Base-by-base conservation (phyloP, 2,329 filamentous ascomycete species). In the Zymoseptoria pseudotritici region DNA sequence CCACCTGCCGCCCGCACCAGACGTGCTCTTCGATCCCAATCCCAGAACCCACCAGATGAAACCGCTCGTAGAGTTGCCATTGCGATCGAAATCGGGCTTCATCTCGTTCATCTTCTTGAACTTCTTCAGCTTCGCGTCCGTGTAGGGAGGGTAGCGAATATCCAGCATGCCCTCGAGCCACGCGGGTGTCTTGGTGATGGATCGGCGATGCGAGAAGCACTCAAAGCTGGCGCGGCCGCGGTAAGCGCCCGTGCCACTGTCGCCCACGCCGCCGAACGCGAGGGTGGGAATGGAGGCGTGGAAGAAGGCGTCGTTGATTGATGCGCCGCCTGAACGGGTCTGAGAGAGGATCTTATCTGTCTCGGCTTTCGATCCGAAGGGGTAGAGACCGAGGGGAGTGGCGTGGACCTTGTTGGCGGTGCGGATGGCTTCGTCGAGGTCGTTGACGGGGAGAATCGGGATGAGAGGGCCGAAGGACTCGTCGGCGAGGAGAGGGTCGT, bases 391-490 rank as follows among this genome's bases (percentile, higher is more conserved):
- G 50, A 99, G 80, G 0, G 94, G 92, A 0, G 92, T 97, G 56
- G 86, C 82, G 74, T 96, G 87, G 54, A 97, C 83, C 58, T 83
- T 78, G 74, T 95, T 93, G 63, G 90, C 90, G 65, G 91, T 84
- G 49, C 81, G 81, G 72, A 97, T 91, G 55, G 92, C 93, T 69
- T 95, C 85, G 65, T 96, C 89, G n/a, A 97, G 80, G 67, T 85
- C 82, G 65, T 90, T 83, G 58, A 91, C 87, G 0, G 91, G 83
- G 57, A 96, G 78, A 63, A 97, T 85, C 63, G 90, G 87, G 66
- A 96, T 91, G 61, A 96, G 81, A n/a, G 94, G 94, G 6, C 93
- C 94, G 72, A 99, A 99, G 51, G 87, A 90, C 78, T 99, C 94
- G 64, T 96, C 85, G 22, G 78, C 77, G 70, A 97, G 83, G 75